A percentile compares a stretch with the other conserved stretches of the same genome.
Conservation (phyloP, 768 basidiomycete genomes). For the Hericium rajendrae region DNA sequence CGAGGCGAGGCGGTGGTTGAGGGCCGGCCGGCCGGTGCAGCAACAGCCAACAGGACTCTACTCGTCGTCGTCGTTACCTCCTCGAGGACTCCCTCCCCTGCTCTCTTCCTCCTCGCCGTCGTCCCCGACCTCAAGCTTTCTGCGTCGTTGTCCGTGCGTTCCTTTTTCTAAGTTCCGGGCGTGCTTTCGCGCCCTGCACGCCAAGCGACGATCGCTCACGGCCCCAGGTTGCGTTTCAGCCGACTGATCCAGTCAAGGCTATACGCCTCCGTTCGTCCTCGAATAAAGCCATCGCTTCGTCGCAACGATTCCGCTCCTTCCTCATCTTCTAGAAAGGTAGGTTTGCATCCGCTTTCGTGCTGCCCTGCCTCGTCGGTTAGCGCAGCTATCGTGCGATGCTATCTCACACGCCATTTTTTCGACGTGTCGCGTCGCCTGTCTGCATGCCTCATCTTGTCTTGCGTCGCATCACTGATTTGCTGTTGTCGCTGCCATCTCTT, state of each 20-base stretch:
- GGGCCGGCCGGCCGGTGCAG: constrained; percentile 10
- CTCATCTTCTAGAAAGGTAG: constrained; percentile 9
- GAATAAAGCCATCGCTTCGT: constrained; percentile 5
- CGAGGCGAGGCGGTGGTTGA: background rate
- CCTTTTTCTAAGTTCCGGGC: background rate
- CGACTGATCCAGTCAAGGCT: constrained; percentile 4
- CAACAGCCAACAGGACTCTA: background rate
- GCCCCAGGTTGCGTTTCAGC: constrained; percentile 3
- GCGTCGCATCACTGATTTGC: constrained; percentile 2
- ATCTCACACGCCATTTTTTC: background rate
- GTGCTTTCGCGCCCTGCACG: background rate
- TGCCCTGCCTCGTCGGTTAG: background rate
- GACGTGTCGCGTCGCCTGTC: constrained; percentile 2
- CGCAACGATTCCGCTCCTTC: constrained; percentile 7
- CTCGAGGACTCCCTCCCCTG: constrained; percentile 5
- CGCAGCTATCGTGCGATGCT: background rate
- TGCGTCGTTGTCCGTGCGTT: background rate
- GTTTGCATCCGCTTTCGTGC: background rate
- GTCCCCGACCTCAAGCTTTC: background rate
- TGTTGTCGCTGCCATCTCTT: background rate
- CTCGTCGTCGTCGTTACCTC: constrained; percentile 12
- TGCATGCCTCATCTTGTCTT: constrained; percentile 4
- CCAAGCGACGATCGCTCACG: background rate
- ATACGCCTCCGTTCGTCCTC: constrained; percentile 3
- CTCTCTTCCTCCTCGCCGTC: background rate